Percentiles rank a stretch among this genome's conserved stretches.
These are phyloP conservation scores for Globisporangium spiculum DNA, from an alignment of 352 stramenopile species.

Conservation along the genomic window DNA sequence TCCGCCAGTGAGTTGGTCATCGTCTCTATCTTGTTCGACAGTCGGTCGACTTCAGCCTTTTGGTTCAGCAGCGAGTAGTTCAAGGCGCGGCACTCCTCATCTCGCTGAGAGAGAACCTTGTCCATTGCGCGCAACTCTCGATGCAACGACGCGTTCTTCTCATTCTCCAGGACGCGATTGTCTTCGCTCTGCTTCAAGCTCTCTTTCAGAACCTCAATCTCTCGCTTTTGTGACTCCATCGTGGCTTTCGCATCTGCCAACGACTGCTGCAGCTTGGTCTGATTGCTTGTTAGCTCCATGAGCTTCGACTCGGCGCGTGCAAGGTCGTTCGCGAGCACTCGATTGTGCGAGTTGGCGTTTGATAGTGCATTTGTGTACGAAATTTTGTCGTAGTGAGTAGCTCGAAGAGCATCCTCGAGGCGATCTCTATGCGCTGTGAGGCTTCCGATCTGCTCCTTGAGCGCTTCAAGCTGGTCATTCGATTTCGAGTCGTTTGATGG, in stretches of 20 bases:
- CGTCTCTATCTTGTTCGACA: constrained; percentile 34
- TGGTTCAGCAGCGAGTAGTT: constrained; percentile 54
- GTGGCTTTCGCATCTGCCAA: constrained; percentile 36
- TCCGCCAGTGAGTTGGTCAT: constrained; percentile 19
- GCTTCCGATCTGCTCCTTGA: constrained; percentile 57
- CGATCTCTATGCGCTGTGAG: constrained; percentile 54
- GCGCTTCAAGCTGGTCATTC: constrained; percentile 12
- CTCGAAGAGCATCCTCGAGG: constrained; percentile 71
- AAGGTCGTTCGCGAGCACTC: constrained; percentile 58
- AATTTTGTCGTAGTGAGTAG: constrained; percentile 81
- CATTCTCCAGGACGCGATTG: constrained; percentile 41
- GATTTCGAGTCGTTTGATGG: not conserved
- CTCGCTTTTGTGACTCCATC: constrained; percentile 37
- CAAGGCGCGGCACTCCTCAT: constrained; percentile 65
- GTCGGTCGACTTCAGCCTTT: constrained; percentile 53
- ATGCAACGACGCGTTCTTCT: constrained; percentile 74
- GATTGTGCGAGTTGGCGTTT: constrained; percentile 78
- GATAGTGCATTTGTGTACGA: constrained; percentile 78
- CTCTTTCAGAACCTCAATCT: constrained; percentile 59
- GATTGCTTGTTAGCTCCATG: constrained; percentile 35
- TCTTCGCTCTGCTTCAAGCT: constrained; percentile 61
- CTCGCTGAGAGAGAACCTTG: constrained; percentile 58
- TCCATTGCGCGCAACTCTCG: constrained; percentile 70
- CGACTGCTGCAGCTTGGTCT: constrained; percentile 42
- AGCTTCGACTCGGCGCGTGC: constrained; percentile 52